A percentile compares a stretch with the other conserved stretches of the same genome.
Conservation (phyloP, 371 early-diverging fungal species). For the Mortierella sp. region DNA sequence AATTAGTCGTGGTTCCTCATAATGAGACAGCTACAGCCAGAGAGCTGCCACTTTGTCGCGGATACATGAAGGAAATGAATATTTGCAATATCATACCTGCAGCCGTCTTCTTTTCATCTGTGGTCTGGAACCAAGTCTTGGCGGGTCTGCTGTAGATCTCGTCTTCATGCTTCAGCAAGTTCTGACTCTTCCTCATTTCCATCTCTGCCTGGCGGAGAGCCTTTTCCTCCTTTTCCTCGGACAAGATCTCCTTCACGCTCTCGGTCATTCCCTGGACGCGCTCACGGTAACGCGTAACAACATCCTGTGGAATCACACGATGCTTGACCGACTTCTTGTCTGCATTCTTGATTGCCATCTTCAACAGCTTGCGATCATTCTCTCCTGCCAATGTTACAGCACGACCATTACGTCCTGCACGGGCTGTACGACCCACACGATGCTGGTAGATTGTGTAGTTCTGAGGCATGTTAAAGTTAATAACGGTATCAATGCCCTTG, state of each 20-base stretch:
- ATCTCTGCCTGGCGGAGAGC: conserved; percentile 84
- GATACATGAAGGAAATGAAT: neutral
- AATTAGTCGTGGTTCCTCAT: neutral
- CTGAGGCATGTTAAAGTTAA: conserved; percentile 99
- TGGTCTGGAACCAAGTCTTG: conserved; percentile 94
- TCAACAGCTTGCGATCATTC: conserved; percentile 91
- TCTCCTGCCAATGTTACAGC: conserved; percentile 91
- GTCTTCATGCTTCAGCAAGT: conserved; percentile 82
- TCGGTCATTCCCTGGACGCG: conserved; percentile 72
- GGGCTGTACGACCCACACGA: conserved; percentile 99
- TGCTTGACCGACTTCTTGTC: conserved; percentile 81
- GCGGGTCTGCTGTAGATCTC: conserved; percentile 93
- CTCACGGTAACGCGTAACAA: conserved; percentile 78
- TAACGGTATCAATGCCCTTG: conserved; percentile 97
- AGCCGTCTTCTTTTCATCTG: conserved; percentile 64
- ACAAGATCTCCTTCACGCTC: conserved; percentile 81
- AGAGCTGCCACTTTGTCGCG: no score
- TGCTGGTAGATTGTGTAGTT: conserved; percentile 97
- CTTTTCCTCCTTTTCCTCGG: conserved; percentile 89
- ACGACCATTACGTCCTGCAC: conserved; percentile 92
- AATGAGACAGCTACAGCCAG: no score
- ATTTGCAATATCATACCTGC: conserved; percentile 22
- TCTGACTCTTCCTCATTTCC: conserved; percentile 87
- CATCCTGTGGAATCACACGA: conserved; percentile 83
- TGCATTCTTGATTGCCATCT: conserved; percentile 90